Conservation (phyloP, 2,329 filamentous ascomycete genomes). For the Fusarium bactridioides region DNA sequence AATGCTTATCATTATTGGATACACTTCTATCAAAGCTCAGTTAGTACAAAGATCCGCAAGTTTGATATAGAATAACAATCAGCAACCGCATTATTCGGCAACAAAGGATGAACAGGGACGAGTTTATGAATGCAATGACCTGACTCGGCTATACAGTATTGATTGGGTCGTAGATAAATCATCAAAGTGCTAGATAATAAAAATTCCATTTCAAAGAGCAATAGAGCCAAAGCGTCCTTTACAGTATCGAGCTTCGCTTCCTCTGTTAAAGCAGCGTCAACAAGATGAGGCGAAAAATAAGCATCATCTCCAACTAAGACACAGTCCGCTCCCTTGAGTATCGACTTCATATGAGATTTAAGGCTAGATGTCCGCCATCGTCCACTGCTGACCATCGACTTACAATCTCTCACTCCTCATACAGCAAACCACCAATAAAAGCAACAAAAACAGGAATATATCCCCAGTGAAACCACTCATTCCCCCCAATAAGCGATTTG, state of each 20-base stretch:
- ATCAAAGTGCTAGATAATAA: neutral
- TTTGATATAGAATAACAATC: rapidly evolving
- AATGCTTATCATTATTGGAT: neutral
- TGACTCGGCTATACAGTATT: too few relatives aligned
- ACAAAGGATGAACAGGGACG: neutral
- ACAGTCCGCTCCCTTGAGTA: neutral
- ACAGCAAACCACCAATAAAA: conserved; percentile 6
- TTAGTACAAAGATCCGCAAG: rapidly evolving
- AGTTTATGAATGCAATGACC: rapidly evolving
- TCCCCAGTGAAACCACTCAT: conserved; percentile 36
- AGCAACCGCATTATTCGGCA: neutral
- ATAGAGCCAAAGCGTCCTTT: rapidly evolving
- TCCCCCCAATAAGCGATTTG: conserved; percentile 13
- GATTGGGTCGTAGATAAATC: neutral
- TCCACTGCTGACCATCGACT: neutral
- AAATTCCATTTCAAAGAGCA: neutral
- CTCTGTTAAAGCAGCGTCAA: rapidly evolving
- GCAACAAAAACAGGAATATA: conserved; percentile 13
- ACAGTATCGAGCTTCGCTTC: rapidly evolving
- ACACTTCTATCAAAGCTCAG: neutral
- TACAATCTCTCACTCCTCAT: neutral
- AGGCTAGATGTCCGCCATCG: rapidly evolving
- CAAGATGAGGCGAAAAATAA: too few relatives aligned
- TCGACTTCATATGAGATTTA: rapidly evolving
- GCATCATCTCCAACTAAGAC: neutral